These are phyloP conservation scores for Alternaria dauci DNA, from an alignment of 2,329 filamentous ascomycete genomes.

Conservation along the genomic window DNA sequence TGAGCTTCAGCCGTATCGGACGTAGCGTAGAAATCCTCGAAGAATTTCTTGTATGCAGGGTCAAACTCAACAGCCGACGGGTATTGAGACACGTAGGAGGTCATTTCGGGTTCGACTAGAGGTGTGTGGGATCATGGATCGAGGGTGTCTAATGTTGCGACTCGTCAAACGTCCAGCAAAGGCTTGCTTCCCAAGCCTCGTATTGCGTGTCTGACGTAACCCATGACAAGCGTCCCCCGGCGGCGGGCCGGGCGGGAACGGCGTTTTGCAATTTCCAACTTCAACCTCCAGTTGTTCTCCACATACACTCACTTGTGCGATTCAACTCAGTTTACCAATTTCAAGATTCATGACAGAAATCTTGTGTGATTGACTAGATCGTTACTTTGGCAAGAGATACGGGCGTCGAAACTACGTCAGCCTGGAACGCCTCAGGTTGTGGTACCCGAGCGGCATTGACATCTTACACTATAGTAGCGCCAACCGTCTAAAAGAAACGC, in stretches of 20 bases:
- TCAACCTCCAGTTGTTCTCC: slow-evolving; percentile 1
- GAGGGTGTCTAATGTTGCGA: neutral
- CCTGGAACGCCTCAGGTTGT: neutral
- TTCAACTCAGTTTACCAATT: neutral
- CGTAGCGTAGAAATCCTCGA: slow-evolving; percentile 57
- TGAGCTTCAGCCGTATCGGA: slow-evolving; percentile 60
- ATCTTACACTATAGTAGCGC: slow-evolving; percentile 10
- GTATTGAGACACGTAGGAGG: slow-evolving; percentile 47
- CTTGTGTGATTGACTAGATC: neutral
- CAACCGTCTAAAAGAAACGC: slow-evolving; percentile 1
- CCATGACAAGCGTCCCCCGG: neutral
- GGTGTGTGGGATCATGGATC: slow-evolving; percentile 1
- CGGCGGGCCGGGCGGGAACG: slow-evolving; percentile 18
- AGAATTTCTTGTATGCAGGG: slow-evolving; percentile 54
- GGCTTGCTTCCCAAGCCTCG: neutral
- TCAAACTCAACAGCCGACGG: slow-evolving; percentile 49
- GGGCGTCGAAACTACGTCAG: neutral
- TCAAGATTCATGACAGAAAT: neutral
- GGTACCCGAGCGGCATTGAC: slow-evolving; percentile 8
- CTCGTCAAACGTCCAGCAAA: slow-evolving; percentile 13
- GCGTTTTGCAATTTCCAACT: slow-evolving; percentile 6
- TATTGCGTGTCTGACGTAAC: slow-evolving; percentile 15
- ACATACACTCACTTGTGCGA: neutral
- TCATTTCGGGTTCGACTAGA: slow-evolving; percentile 27
- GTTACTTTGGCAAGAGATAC: neutral